These are phyloP conservation scores for Penicillium steckii DNA, from an alignment of 495 filamentous ascomycete genomes.

Conservation along the genomic window DNA sequence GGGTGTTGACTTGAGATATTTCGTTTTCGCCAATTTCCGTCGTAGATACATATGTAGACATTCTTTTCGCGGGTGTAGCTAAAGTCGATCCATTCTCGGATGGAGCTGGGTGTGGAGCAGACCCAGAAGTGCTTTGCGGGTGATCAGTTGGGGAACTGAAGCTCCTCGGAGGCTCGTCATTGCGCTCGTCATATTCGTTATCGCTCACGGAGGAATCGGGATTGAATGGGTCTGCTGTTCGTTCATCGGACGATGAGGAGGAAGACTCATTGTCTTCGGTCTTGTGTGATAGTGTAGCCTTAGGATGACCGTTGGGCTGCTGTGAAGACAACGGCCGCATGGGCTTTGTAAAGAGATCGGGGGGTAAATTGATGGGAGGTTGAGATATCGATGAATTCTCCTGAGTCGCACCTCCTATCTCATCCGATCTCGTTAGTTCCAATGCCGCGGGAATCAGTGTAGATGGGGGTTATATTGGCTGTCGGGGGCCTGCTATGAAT, in stretches of 20 bases:
- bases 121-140: conserved; percentile 17
- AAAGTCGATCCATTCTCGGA: conserved; percentile 21
- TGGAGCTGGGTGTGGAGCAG: conserved; percentile 31
- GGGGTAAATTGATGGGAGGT: not conserved
- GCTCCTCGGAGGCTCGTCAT: conserved; percentile 5
- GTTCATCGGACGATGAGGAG: conserved; percentile 29
- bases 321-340: not conserved
- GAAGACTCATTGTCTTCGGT: conserved; percentile 26
- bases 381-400: not conserved
- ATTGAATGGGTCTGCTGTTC: conserved; percentile 31
- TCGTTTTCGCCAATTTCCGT: conserved; percentile 8
- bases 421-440: not conserved
- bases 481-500: no score
- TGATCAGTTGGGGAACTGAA: conserved; percentile 18
- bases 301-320: conserved; percentile 17
- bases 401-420: not conserved
- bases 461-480: no score
- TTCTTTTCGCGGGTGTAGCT: conserved; percentile 8
- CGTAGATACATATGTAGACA: conserved; percentile 1
- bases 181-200: conserved; percentile 13
- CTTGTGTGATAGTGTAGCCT: conserved; percentile 20
- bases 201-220: conserved; percentile 27
- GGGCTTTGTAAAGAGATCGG: conserved; percentile 3
- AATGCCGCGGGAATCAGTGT: not conserved
- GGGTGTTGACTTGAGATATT: conserved; percentile 1